These are phyloP conservation scores for Irineochytrium annulatum DNA, from an alignment of 192 early-diverging fungal genomes.

Conservation along the genomic window DNA sequence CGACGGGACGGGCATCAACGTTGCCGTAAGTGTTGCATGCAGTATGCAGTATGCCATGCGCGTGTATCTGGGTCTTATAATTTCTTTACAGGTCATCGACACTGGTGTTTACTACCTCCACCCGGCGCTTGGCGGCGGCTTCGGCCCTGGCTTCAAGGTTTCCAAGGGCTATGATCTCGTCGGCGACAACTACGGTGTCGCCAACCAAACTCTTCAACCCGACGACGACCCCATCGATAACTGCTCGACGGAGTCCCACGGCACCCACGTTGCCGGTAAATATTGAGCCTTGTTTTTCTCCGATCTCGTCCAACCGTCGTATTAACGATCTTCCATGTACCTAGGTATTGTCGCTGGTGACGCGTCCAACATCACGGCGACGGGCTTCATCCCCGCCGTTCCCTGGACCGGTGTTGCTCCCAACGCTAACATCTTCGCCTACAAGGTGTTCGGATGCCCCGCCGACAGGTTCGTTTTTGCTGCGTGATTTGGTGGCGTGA, in stretches of 20 bases:
- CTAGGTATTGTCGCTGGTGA: slow-evolving; percentile 41
- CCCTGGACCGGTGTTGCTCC: slow-evolving; percentile 74
- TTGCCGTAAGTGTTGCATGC: too few species aligned
- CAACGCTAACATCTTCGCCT: slow-evolving; percentile 69
- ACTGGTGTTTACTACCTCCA: slow-evolving; percentile 47
- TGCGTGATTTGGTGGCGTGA: neutral
- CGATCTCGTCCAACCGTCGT: too few species aligned
- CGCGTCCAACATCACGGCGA: slow-evolving; percentile 22
- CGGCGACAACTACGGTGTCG: slow-evolving; percentile 27
- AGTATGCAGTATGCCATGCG: too few species aligned
- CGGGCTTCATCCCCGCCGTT: slow-evolving; percentile 6
- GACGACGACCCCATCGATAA: slow-evolving; percentile 41
- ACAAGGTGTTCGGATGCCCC: slow-evolving; percentile 48
- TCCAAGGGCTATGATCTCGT: slow-evolving; percentile 27
- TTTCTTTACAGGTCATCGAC: too few species aligned
- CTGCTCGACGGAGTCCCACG: slow-evolving; percentile 31
- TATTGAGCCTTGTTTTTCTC: too few species aligned
- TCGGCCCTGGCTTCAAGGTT: slow-evolving; percentile 35
- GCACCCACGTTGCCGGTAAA: slow-evolving; percentile 47
- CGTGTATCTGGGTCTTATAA: too few species aligned
- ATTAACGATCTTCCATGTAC: too few species aligned
- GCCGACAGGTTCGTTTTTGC: neutral
- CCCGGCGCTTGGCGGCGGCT: slow-evolving; percentile 41
- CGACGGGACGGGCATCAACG: slow-evolving; percentile 38
- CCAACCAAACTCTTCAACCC: slow-evolving; percentile 8